Percentiles rank a stretch among this genome's conserved stretches.
Conservation (phyloP, 768 basidiomycete genomes). For the Pholiota microspora region DNA sequence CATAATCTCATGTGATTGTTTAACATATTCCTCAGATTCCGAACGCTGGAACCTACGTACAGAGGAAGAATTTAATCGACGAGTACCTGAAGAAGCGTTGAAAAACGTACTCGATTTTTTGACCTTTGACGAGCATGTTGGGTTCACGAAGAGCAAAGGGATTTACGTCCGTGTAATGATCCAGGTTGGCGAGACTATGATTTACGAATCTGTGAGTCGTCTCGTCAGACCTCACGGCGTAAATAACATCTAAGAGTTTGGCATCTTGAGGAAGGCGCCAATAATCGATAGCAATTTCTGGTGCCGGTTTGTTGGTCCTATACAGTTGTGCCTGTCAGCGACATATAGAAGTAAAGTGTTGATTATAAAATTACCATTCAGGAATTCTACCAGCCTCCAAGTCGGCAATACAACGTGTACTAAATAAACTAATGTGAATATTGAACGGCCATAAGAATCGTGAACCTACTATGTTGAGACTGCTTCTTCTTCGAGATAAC, state of each 20-base stretch:
- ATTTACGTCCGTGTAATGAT: slow-evolving; percentile 76
- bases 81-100: too few species aligned
- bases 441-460: slow-evolving; percentile 1
- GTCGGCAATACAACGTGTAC: slow-evolving; percentile 81
- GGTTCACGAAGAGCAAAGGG: slow-evolving; percentile 90
- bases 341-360: neutral
- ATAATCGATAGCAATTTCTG: slow-evolving; percentile 91
- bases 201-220: slow-evolving; percentile 94
- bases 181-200: slow-evolving; percentile 89
- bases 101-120: slow-evolving; percentile 62
- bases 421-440: slow-evolving; percentile 25
- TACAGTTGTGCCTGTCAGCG: neutral
- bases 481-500: slow-evolving; percentile 92
- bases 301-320: slow-evolving; percentile 72
- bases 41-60: slow-evolving; percentile 63
- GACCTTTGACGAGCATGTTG: slow-evolving; percentile 81
- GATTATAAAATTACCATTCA: neutral
- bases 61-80: slow-evolving; percentile 11
- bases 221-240: slow-evolving; percentile 92
- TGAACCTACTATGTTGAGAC: slow-evolving; percentile 82
- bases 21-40: slow-evolving; percentile 65
- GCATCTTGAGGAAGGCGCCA: slow-evolving; percentile 79
- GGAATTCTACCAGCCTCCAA: slow-evolving; percentile 80
- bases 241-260: slow-evolving; percentile 86
- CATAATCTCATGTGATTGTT: slow-evolving; percentile 58